phyloP scores from a whole-genome alignment of 495 filamentous ascomycete species.

The Aspergillus steynii region DNA sequence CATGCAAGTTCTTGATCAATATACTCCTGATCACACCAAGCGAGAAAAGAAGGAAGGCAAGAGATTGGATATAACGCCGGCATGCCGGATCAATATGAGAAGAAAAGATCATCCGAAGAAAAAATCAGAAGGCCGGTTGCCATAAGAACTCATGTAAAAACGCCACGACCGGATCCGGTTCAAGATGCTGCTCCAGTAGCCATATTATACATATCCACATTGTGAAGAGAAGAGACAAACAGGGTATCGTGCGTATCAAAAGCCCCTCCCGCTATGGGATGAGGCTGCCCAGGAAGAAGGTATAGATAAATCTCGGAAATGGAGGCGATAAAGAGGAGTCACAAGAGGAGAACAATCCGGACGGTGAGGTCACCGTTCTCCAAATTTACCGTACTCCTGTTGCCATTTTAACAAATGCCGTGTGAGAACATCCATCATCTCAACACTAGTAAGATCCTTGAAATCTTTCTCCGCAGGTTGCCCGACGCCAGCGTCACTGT shows the following conservation, averaged over 20 bases:
- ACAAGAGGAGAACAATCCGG: not conserved
- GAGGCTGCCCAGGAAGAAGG: constrained; percentile 8
- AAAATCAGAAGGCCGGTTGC: not conserved
- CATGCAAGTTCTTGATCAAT: not conserved
- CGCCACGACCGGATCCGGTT: constrained; percentile 20
- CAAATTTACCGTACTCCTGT: constrained; percentile 57
- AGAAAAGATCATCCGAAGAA: not conserved
- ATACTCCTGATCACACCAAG: not conserved
- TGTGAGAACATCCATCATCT: constrained; percentile 83
- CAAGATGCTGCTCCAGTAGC: constrained; percentile 21
- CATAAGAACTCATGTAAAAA: constrained; percentile 11
- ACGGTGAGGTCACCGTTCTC: constrained; percentile 41
- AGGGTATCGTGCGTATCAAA: constrained; percentile 25
- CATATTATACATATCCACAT: constrained; percentile 26
- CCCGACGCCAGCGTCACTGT: constrained; percentile 26
- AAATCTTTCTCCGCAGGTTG: constrained; percentile 54
- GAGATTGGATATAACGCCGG: constrained; percentile 7
- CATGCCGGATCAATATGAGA: not conserved
- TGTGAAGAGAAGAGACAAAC: constrained; percentile 17
- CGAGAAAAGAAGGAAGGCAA: not conserved
- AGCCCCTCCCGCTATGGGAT: constrained; percentile 2
- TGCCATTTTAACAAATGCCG: constrained; percentile 78
- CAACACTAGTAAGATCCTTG: constrained; percentile 65
- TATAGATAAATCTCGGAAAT: constrained; percentile 1
- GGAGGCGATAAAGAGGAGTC: not conserved